Base-by-base conservation (phyloP, 2,329 filamentous ascomycete genomes). In the Colletotrichum sp. region DNA sequence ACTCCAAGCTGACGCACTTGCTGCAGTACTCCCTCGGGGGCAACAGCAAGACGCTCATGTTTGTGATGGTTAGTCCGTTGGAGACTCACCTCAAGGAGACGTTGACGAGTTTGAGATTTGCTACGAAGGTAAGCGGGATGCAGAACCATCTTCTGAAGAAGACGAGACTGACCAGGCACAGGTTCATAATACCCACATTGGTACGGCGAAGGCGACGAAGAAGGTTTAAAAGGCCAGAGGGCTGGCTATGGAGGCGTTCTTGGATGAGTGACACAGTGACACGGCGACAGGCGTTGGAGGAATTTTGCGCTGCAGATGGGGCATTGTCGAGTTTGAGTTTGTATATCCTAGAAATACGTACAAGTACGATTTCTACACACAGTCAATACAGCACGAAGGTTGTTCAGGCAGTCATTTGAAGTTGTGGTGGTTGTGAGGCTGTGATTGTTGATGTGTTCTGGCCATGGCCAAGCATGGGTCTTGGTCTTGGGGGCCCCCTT, bases 1-100 rank as follows among this genome's bases (percentile, higher is more conserved):
- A 98, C 86, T 98, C 95, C 80, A 98, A 98, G 91, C 90, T 99
- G 78, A 99, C 97, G 11, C 98, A 98, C 82, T 90, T 99, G 63
- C 90, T 99, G 48, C 95, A 98, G 91, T 98, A 97, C 82, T 98
- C 95, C 5, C 88, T 99, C 9, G 96, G 97, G 6, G 97, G 97
- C 19, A 98, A 98, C 84, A 97, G 94, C 80, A 98, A 98, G 87
- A 99, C 97, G 1, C 93, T 99, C 80, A 99, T 99, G 97, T 98
- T 99, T 84, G 95, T 98, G 83, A 98, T 98, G 96, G 94, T 98
- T 72, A 97, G 94, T 80, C 97, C 97, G 39, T 88, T 98, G 75
- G 95, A 98, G 86, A 94, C 93, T 8, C 97, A 98, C 86, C 88
- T 98, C 78, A 94, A 94, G 81, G 97, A 99, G 88, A 98, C 96